Conservation (phyloP, 257 asterid genomes). For the Lycium barbarum region DNA sequence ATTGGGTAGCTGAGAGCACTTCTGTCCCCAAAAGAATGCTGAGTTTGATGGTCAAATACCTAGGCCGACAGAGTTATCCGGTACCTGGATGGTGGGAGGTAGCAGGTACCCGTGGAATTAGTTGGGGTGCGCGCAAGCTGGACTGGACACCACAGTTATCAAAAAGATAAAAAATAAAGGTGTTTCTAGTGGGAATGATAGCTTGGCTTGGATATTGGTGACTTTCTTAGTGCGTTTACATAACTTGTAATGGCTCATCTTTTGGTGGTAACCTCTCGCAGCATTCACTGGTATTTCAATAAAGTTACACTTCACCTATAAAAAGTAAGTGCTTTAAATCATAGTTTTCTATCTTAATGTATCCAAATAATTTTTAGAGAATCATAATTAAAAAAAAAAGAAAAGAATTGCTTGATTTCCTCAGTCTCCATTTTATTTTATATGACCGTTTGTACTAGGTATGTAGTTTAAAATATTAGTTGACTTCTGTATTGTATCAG, state of each 20-base stretch:
- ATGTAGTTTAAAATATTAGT: not conserved
- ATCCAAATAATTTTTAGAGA: not conserved
- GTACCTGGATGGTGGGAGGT: too few species aligned
- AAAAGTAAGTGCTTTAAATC: not conserved
- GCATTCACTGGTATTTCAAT: too few species aligned
- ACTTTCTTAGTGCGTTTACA: too few species aligned
- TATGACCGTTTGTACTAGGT: not conserved
- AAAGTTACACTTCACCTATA: too few species aligned
- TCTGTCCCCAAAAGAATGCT: not conserved
- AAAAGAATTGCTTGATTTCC: not conserved
- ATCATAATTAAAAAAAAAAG: not conserved
- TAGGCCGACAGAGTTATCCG: not conserved
- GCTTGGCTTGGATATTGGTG: too few species aligned
- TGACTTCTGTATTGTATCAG: not conserved
- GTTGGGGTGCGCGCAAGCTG: too few species aligned
- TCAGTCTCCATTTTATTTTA: not conserved
- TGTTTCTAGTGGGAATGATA: too few species aligned
- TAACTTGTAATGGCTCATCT: too few species aligned
- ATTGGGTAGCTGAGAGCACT: not conserved
- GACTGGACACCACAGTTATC: too few species aligned
- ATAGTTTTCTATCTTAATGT: not conserved
- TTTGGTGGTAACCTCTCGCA: too few species aligned
- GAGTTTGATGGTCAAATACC: not conserved
- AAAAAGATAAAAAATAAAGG: too few species aligned
- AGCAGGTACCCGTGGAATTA: too few species aligned